phyloP scores from a whole-genome alignment of 495 filamentous ascomycete species.

The Neurospora hispaniola region DNA sequence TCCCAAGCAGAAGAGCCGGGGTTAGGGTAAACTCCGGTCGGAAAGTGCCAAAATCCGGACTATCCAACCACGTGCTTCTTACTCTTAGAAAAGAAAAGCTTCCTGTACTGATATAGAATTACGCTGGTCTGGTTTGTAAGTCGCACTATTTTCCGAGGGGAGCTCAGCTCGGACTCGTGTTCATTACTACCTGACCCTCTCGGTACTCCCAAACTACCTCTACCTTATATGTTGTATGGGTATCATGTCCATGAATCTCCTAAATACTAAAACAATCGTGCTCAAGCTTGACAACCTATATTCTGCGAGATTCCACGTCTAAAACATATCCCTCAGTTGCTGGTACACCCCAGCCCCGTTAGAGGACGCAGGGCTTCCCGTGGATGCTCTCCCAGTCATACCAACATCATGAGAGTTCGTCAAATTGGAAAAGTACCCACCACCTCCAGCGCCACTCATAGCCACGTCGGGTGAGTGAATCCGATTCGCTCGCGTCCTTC shows the following conservation, averaged over 20 bases:
- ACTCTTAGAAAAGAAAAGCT: background rate
- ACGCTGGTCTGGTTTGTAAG: background rate
- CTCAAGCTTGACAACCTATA: background rate
- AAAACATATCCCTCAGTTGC: constrained; percentile 25
- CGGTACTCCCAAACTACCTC: background rate
- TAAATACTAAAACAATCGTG: background rate
- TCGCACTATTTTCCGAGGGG: background rate
- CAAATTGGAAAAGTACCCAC: background rate
- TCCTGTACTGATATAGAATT: background rate
- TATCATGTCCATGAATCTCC: background rate
- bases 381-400: background rate
- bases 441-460: background rate
- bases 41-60: background rate
- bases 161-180: background rate
- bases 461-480: constrained; percentile 1
- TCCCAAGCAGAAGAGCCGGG: background rate
- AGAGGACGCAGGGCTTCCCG: background rate
- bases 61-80: background rate
- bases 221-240: background rate
- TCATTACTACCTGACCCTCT: background rate
- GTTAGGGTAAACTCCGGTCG: background rate
- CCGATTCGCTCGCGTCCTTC: constrained; percentile 20
- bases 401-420: background rate
- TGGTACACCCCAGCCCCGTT: constrained; percentile 16
- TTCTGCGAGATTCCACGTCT: background rate